These are phyloP conservation scores for Tephrocybe sp. DNA, from an alignment of 768 basidiomycete species.

Conservation along the genomic window DNA sequence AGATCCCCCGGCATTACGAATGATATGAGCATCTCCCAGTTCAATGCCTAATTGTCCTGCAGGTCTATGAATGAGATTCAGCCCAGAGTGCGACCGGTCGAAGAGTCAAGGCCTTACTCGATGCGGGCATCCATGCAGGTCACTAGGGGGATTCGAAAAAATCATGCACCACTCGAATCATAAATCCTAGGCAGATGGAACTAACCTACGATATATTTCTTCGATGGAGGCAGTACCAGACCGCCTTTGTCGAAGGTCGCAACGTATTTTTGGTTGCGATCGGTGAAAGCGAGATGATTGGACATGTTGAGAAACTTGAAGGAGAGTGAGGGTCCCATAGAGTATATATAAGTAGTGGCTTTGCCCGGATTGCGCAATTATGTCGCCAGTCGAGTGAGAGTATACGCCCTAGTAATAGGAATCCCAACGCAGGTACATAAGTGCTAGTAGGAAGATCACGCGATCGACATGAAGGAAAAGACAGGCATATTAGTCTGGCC, in stretches of 20 bases:
- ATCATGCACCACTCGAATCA: neutral
- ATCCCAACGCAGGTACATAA: too few relatives aligned
- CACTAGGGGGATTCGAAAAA: slow-evolving; percentile 28
- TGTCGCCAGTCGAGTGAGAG: too few relatives aligned
- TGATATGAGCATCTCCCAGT: slow-evolving; percentile 69
- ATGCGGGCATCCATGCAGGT: slow-evolving; percentile 78
- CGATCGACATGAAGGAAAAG: too few relatives aligned
- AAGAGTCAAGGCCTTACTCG: slow-evolving; percentile 38
- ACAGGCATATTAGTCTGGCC: too few relatives aligned
- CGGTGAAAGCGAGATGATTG: slow-evolving; percentile 31
- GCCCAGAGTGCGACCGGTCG: neutral
- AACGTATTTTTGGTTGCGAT: slow-evolving; percentile 45
- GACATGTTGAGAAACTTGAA: slow-evolving; percentile 18
- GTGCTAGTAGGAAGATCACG: too few relatives aligned
- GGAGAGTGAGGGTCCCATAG: too few relatives aligned
- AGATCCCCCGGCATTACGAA: slow-evolving; percentile 69
- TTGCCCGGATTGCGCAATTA: slow-evolving; percentile 11
- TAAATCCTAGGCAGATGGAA: neutral
- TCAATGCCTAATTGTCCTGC: slow-evolving; percentile 57
- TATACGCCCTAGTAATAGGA: too few relatives aligned
- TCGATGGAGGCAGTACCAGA: slow-evolving; percentile 33
- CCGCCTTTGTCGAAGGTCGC: slow-evolving; percentile 42
- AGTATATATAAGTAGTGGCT: too few relatives aligned
- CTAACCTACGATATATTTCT: slow-evolving; percentile 31
- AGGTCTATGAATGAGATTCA: slow-evolving; percentile 41